Evolutionary conservation across 2,329 filamentous ascomycete species (phyloP).

Genomic region (Alternaria panax): DNA sequence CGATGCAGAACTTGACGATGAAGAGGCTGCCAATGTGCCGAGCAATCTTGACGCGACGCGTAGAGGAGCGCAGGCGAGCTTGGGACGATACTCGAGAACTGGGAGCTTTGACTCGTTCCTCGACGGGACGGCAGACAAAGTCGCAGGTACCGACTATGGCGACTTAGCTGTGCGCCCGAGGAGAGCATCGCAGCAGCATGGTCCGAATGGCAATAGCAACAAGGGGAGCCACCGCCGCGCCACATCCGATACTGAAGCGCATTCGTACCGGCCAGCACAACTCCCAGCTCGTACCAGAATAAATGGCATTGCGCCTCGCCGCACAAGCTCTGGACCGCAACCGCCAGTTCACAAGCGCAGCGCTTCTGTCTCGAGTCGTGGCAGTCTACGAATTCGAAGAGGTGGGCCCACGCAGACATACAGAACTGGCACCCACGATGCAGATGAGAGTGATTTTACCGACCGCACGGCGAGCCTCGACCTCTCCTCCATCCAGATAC

Average conservation of each 20-base stretch:
- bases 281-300: conserved; percentile 38
- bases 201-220: conserved; percentile 15
- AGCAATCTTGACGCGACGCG: conserved; percentile 38
- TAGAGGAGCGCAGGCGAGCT: conserved; percentile 32
- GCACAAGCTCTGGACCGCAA: conserved; percentile 30
- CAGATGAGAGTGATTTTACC: conserved; percentile 41
- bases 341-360: conserved; percentile 30
- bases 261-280: conserved; percentile 28
- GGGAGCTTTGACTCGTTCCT: conserved; percentile 68
- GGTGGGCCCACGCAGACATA: conserved; percentile 19
- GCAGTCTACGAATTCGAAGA: conserved; percentile 45
- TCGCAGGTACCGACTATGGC: conserved; percentile 50
- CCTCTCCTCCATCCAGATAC: conserved; percentile 41
- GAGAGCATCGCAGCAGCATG: conserved; percentile 22
- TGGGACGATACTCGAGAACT: conserved; percentile 47
- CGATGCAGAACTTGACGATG: conserved; percentile 67
- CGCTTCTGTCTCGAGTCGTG: conserved; percentile 47
- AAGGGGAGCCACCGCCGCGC: conserved; percentile 25
- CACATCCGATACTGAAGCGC: conserved; percentile 36
- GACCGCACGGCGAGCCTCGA: conserved; percentile 40
- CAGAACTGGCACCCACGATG: conserved; percentile 29
- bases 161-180: conserved; percentile 28
- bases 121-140: conserved; percentile 62
- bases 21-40: conserved; percentile 48
- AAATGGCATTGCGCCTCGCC: conserved; percentile 28